A percentile compares a stretch with the other conserved stretches of the same genome.
Conservation (phyloP, 768 basidiomycete species). For the Glaciozyma antarctica region DNA sequence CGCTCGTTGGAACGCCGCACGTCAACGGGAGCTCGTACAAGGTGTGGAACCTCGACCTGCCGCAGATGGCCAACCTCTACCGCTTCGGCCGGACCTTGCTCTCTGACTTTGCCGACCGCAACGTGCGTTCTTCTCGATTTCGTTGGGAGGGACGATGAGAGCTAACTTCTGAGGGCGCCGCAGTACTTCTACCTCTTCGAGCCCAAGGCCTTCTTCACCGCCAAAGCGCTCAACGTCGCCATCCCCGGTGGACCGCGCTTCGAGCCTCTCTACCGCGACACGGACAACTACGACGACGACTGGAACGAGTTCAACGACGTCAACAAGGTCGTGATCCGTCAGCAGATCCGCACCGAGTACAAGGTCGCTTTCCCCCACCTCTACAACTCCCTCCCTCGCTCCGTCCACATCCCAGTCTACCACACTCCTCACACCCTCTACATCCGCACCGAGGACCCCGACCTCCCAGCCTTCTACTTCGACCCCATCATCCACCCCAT, state of each 20-base stretch:
- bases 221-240: constrained; percentile 92
- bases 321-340: constrained; percentile 98
- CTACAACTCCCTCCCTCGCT: constrained; percentile 94
- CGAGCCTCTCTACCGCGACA: constrained; percentile 88
- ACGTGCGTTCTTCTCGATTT: constrained; percentile 39
- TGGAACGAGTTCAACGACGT: constrained; percentile 78
- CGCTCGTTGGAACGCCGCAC: constrained; percentile 71
- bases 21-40: constrained; percentile 91
- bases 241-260: constrained; percentile 98
- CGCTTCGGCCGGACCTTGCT: constrained; percentile 87
- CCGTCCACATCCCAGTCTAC: constrained; percentile 82
- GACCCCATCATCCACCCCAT: constrained; percentile 98
- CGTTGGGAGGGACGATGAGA: background rate
- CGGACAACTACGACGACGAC: constrained; percentile 96
- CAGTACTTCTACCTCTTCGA: constrained; percentile 84
- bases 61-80: constrained; percentile 92
- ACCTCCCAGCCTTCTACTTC: constrained; percentile 97
- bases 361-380: constrained; percentile 98
- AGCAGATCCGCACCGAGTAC: constrained; percentile 97
- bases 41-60: constrained; percentile 85
- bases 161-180: background rate
- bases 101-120: constrained; percentile 83
- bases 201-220: constrained; percentile 95
- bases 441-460: constrained; percentile 98
- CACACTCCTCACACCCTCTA: constrained; percentile 95